Percentiles rank a stretch among this genome's conserved stretches.
Conservation (phyloP, 2,329 filamentous ascomycete genomes). For the Penicillium brevicompactum region DNA sequence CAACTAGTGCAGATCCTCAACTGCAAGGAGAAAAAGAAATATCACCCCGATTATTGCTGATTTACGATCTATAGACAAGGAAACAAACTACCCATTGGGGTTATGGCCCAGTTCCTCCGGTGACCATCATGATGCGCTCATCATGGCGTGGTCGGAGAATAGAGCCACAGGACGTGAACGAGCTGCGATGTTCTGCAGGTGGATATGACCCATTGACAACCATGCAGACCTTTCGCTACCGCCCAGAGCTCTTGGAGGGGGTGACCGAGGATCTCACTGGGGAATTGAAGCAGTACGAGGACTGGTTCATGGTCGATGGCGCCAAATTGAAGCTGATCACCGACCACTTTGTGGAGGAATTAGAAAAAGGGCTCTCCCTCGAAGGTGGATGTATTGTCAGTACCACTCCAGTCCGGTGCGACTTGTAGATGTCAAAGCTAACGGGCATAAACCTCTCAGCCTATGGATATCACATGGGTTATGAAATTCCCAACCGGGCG, state of each 20-base stretch:
- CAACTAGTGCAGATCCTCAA: constrained; percentile 1
- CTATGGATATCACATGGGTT: constrained; percentile 92
- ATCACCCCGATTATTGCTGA: constrained; percentile 2
- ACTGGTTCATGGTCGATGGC: constrained; percentile 72
- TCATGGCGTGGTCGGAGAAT: constrained; percentile 16
- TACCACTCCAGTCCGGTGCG: constrained; percentile 19
- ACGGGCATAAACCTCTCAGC: constrained; percentile 52
- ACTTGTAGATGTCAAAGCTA: not conserved
- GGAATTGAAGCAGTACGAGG: constrained; percentile 76
- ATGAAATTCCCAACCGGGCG: constrained; percentile 74
- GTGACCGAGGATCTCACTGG: constrained; percentile 71
- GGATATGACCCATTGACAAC: not conserved
- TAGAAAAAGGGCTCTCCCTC: constrained; percentile 74
- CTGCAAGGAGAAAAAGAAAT: constrained; percentile 5
- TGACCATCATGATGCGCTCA: constrained; percentile 19
- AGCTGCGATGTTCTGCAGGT: not conserved
- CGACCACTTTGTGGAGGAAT: constrained; percentile 79
- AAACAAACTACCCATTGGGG: not conserved
- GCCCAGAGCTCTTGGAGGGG: constrained; percentile 18
- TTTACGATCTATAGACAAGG: not conserved
- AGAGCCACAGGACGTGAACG: not conserved
- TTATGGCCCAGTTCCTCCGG: not conserved
- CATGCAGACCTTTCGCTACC: constrained; percentile 19
- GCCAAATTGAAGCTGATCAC: constrained; percentile 81
- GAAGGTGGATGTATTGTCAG: constrained; percentile 85